Percentiles rank a stretch among this genome's conserved stretches.
phyloP scores from a whole-genome alignment of 202 grass and related monocot species.

The Dendrocalamus latiflorus region DNA sequence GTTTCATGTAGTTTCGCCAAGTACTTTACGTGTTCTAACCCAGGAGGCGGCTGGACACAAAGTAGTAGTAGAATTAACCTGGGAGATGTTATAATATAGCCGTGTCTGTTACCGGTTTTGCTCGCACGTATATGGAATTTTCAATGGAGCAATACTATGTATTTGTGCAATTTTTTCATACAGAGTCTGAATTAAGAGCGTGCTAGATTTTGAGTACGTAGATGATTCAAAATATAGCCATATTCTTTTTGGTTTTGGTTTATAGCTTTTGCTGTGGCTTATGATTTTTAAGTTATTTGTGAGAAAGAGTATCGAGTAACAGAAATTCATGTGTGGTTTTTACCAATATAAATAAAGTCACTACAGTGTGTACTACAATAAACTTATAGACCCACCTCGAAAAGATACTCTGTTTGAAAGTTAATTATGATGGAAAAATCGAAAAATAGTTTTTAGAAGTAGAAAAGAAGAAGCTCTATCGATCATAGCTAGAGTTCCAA shows the following conservation, averaged over 20 bases:
- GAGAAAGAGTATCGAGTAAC: too few species aligned
- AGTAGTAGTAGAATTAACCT: constrained; percentile 23
- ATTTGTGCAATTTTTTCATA: not conserved
- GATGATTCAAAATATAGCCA: not conserved
- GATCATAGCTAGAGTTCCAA: not conserved
- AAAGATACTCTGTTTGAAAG: too few species aligned
- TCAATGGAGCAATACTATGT: not conserved
- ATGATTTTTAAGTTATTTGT: too few species aligned
- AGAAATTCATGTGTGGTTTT: too few species aligned
- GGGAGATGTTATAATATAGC: not conserved
- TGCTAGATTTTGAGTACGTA: not conserved
- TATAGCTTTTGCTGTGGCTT: too few species aligned
- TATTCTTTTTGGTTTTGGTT: too few species aligned
- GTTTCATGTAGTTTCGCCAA: constrained; percentile 35
- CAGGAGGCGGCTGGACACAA: constrained; percentile 25
- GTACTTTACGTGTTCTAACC: constrained; percentile 41
- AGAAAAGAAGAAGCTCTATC: too few species aligned
- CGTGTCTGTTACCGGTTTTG: not conserved
- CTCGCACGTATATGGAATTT: not conserved
- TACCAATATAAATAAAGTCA: too few species aligned
- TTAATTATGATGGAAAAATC: too few species aligned
- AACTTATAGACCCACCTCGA: too few species aligned
- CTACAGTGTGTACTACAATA: too few species aligned
- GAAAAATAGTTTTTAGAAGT: too few species aligned
- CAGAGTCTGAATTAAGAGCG: not conserved